Percentiles rank a stretch among this genome's conserved stretches.
Evolutionary conservation across 371 early-diverging fungal genomes (phyloP).

Genomic region (Mucor piriformis): DNA sequence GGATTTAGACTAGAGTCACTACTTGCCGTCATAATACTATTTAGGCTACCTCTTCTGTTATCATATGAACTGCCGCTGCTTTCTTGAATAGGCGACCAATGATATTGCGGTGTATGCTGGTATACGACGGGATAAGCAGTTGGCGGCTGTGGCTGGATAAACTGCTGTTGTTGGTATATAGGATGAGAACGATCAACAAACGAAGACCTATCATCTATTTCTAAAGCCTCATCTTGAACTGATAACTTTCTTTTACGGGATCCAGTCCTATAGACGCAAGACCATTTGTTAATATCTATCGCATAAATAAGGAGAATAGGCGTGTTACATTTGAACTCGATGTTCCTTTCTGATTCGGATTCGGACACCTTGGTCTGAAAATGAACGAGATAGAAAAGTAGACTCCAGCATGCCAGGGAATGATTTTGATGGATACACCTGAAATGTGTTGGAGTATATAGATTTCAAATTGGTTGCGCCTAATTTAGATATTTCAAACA

Average conservation of each 20-base stretch:
- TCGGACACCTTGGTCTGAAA: conserved; percentile 91
- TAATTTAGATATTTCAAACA: conserved; percentile 75
- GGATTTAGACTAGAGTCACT: background rate
- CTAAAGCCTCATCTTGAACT: conserved; percentile 10
- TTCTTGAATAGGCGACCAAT: background rate
- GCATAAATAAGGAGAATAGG: background rate
- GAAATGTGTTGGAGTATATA: conserved; percentile 69
- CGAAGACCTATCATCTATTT: conserved; percentile 2
- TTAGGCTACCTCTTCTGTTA: conserved; percentile 3
- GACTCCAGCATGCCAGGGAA: conserved; percentile 90
- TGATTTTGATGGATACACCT: conserved; percentile 81
- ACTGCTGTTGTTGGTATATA: background rate
- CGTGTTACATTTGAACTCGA: conserved; percentile 32
- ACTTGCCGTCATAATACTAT: background rate
- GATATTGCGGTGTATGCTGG: background rate
- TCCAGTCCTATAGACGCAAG: conserved; percentile 9
- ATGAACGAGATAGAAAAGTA: conserved; percentile 78
- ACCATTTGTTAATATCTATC: background rate
- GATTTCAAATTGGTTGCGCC: conserved; percentile 46
- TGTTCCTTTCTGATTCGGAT: conserved; percentile 78
- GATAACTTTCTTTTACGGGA: conserved; percentile 28
- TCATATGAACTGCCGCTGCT: background rate
- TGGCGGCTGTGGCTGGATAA: background rate
- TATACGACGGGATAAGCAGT: background rate
- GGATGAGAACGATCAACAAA: background rate